A percentile compares a stretch with the other conserved stretches of the same genome.
These are phyloP conservation scores for Alternaria sp. DNA, from an alignment of 2,329 filamentous ascomycete species.

Conservation along the genomic window DNA sequence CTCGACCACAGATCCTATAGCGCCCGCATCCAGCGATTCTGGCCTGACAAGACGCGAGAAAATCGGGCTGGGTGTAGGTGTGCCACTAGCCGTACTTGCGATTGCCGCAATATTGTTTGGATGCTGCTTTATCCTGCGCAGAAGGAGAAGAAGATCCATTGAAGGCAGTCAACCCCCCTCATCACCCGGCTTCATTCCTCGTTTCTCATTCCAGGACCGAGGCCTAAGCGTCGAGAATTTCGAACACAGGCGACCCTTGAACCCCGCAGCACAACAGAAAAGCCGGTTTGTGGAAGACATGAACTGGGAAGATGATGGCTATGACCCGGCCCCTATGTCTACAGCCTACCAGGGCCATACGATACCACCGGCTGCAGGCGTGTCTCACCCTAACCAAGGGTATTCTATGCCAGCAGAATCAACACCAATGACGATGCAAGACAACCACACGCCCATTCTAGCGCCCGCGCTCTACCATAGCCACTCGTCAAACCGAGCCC, in stretches of 20 bases:
- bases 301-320: conserved; percentile 45
- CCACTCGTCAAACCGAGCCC: conserved; percentile 45
- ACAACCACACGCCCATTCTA: conserved; percentile 32
- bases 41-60: conserved; percentile 41
- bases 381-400: not conserved
- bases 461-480: conserved; percentile 42
- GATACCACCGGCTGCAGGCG: conserved; percentile 14
- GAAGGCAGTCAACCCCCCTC: conserved; percentile 43
- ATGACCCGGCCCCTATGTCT: conserved; percentile 24
- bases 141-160: conserved; percentile 29
- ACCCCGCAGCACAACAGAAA: conserved; percentile 23
- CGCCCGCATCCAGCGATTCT: conserved; percentile 25
- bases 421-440: conserved; percentile 23
- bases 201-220: conserved; percentile 47
- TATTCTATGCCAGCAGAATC: conserved; percentile 12
- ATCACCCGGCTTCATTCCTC: conserved; percentile 49
- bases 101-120: conserved; percentile 50
- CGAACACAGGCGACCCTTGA: conserved; percentile 36
- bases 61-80: conserved; percentile 47
- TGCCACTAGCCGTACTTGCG: conserved; percentile 67
- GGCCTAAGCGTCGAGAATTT: conserved; percentile 22
- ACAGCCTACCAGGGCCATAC: conserved; percentile 9
- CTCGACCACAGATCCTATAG: conserved; percentile 25
- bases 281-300: conserved; percentile 23
- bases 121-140: conserved; percentile 41